Base-by-base conservation (phyloP, 2,329 filamentous ascomycete species). In the Colletotrichum orbiculare region DNA sequence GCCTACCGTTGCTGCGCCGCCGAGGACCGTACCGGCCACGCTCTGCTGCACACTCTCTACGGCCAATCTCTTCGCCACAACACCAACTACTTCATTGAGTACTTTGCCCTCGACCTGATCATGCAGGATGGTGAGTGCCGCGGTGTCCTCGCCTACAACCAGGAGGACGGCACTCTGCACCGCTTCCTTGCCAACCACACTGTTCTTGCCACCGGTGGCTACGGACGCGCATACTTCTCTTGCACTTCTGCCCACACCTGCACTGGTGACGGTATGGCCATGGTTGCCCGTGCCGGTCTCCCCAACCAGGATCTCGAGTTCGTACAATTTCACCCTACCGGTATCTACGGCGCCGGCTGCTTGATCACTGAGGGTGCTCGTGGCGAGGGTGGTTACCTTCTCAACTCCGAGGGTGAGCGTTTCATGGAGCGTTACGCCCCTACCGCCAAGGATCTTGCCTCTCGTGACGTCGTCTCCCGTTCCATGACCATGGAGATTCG, bases 21-120 rank as follows among this genome's bases (percentile, higher is more conserved):
- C 67, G 96, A 95, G 72, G 96, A 99, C 79, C 88, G 95, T 86
- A 98, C 96, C 69, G 96, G 96, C 69, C 96, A 99, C 82, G 96
- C 96, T 74, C 91, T 99, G 71, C 89, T 99, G 56, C 96, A 99
- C 87, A 99, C 96, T 34, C 92, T 99, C 71, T 99, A 98, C 82
- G 96, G 96, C 74, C 95, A 97, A 84, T 97, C 94, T 58, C 88
- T 98, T 67, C 87, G 93, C 77, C 94, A 98, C 87, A 97, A 97
- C 87, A 97, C 95, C 76, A 97, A 97, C 86, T 99, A 97, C 87
- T 98, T 99, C 83, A 97, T 99, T 79, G 96, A 98, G 82, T 98
- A 94, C 87, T 99, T 98, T 79, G 96, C 94, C 73, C 87, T 97
- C 71, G 96, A 98, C 78, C 84, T 98, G 80, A 91, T 99, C 74